phyloP scores from a whole-genome alignment of 345 rosid genomes.

The Alliaria petiolata region DNA sequence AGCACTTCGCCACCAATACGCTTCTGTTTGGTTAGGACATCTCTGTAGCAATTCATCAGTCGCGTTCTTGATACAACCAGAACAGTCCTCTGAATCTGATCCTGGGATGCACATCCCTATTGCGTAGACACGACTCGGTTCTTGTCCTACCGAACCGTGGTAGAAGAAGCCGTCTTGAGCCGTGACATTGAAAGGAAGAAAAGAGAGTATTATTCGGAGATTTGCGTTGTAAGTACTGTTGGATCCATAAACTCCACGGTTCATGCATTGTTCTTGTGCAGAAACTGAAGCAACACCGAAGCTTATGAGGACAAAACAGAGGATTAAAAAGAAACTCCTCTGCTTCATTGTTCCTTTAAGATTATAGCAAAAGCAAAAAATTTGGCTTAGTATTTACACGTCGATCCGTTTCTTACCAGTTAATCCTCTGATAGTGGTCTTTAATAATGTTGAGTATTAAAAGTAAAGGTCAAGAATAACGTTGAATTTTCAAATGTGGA shows the following conservation, averaged over 20 bases:
- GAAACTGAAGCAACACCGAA: background rate
- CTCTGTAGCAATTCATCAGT: background rate
- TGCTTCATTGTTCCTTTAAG: background rate
- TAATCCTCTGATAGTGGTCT: background rate
- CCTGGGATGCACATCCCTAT: constrained; percentile 28
- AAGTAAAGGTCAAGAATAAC: no score
- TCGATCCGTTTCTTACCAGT: background rate
- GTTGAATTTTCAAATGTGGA: no score
- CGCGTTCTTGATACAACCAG: constrained; percentile 1
- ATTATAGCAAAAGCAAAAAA: background rate
- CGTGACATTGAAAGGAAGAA: constrained; percentile 16
- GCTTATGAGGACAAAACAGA: constrained; percentile 15
- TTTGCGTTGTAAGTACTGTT: constrained; percentile 19
- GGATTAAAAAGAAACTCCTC: background rate
- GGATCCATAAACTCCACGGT: constrained; percentile 17
- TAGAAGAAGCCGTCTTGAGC: constrained; percentile 18
- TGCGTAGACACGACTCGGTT: constrained; percentile 14
- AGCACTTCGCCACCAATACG: background rate
- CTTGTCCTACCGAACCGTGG: constrained; percentile 21
- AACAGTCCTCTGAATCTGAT: constrained; percentile 2
- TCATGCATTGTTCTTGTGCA: constrained; percentile 2
- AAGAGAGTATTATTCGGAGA: constrained; percentile 18
- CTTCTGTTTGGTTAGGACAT: background rate
- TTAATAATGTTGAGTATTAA: no score
- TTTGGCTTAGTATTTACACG: no score